Percentiles rank a stretch among this genome's conserved stretches.
These are phyloP conservation scores for Moelleriella libera DNA, from an alignment of 2,329 filamentous ascomycete species.

Conservation along the genomic window DNA sequence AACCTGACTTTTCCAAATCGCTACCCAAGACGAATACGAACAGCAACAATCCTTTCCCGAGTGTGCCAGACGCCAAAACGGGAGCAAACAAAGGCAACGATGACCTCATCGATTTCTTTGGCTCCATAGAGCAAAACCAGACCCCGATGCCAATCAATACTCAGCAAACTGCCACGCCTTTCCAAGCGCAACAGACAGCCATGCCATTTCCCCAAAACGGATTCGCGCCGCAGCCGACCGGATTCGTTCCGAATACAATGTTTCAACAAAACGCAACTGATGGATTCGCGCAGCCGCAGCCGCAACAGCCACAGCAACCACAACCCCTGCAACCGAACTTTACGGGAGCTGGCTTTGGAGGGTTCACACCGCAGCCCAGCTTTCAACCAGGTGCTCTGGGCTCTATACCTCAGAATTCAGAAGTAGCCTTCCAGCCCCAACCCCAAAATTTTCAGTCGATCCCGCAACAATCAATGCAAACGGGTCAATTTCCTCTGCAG, in stretches of 20 bases:
- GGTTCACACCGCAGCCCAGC: constrained; percentile 53
- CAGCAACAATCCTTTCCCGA: constrained; percentile 27
- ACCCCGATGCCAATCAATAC: constrained; percentile 45
- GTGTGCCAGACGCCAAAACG: constrained; percentile 17
- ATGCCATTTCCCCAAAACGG: constrained; percentile 14
- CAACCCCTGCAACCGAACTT: constrained; percentile 29
- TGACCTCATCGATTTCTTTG: constrained; percentile 90
- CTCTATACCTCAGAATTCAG: constrained; percentile 43
- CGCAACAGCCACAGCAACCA: constrained; percentile 13
- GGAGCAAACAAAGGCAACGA: constrained; percentile 46
- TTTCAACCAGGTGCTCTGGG: constrained; percentile 40
- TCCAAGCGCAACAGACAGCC: constrained; percentile 23
- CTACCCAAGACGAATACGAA: constrained; percentile 14
- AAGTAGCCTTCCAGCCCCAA: constrained; percentile 32
- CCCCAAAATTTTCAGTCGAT: constrained; percentile 10
- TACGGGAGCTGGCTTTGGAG: constrained; percentile 70
- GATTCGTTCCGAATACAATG: constrained; percentile 13
- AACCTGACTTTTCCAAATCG: constrained; percentile 18
- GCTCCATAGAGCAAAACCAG: constrained; percentile 81
- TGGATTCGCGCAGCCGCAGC: constrained; percentile 12
- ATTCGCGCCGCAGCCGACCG: constrained; percentile 12
- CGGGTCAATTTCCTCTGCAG: constrained; percentile 26
- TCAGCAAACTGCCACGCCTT: constrained; percentile 18
- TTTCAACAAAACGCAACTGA: constrained; percentile 13
- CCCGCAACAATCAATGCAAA: constrained; percentile 11